These are phyloP conservation scores for Theobroma cacao DNA, from an alignment of 345 rosid genomes.

Conservation along the genomic window DNA sequence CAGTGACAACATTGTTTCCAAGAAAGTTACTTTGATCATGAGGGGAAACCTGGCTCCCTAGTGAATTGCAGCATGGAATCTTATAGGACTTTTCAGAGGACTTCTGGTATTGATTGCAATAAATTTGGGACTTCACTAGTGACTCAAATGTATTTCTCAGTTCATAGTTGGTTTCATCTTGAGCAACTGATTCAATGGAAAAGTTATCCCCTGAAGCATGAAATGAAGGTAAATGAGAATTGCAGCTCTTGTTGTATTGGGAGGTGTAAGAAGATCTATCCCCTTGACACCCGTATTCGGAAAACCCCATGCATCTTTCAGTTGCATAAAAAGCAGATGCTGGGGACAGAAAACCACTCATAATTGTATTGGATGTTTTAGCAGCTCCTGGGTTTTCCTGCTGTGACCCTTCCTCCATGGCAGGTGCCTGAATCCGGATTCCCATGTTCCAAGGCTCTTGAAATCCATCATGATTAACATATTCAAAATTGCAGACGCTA, in stretches of 20 bases:
- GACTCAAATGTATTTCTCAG: conserved; percentile 26
- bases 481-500: conserved; percentile 24
- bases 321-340: conserved; percentile 54
- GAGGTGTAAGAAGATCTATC: conserved; percentile 16
- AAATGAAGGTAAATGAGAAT: conserved; percentile 27
- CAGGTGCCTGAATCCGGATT: not conserved
- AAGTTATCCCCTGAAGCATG: conserved; percentile 17
- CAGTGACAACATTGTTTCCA: conserved; percentile 5
- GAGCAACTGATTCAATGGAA: conserved; percentile 18
- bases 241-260: conserved; percentile 21
- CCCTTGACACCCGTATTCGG: conserved; percentile 26
- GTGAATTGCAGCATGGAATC: conserved; percentile 12
- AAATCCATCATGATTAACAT: not conserved
- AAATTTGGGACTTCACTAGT: conserved; percentile 22
- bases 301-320: conserved; percentile 52
- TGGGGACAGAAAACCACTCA: conserved; percentile 45
- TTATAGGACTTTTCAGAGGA: conserved; percentile 16
- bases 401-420: conserved; percentile 21
- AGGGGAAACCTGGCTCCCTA: conserved; percentile 14
- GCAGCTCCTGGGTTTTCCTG: conserved; percentile 22
- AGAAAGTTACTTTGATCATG: conserved; percentile 10
- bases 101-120: conserved; percentile 1
- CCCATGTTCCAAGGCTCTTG: conserved; percentile 30
- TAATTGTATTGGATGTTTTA: conserved; percentile 29
- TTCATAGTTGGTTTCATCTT: conserved; percentile 16